Evolutionary conservation across 306 rosid genomes (phyloP).

Genomic region (Hippophae rhamnoides): DNA sequence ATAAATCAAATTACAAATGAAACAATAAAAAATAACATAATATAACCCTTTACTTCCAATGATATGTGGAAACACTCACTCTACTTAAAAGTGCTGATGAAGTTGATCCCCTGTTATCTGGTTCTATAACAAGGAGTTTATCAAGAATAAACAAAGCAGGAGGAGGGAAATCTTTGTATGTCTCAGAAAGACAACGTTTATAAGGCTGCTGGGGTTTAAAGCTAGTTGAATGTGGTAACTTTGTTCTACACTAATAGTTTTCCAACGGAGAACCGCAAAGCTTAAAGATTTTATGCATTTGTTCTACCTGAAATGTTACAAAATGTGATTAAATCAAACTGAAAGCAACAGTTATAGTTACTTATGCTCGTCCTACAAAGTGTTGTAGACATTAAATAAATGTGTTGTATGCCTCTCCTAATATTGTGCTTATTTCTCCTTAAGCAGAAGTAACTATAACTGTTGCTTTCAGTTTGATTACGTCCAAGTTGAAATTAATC

Average conservation of each 20-base stretch:
- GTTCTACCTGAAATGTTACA: constrained; percentile 27
- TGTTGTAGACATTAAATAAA: too few relatives aligned
- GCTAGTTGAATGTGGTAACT: constrained; percentile 76
- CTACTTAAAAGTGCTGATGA: constrained; percentile 53
- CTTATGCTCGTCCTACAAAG: too few relatives aligned
- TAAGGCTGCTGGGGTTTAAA: constrained; percentile 76
- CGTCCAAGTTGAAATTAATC: too few relatives aligned
- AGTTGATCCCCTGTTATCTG: constrained; percentile 65
- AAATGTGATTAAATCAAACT: too few relatives aligned
- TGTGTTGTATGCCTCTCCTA: too few relatives aligned
- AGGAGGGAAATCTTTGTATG: constrained; percentile 48
- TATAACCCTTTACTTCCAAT: too few relatives aligned
- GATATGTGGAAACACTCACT: constrained; percentile 23
- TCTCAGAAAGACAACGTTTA: constrained; percentile 44
- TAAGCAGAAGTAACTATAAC: too few relatives aligned
- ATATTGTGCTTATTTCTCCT: too few relatives aligned
- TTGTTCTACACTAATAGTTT: constrained; percentile 72
- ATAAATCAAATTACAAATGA: too few relatives aligned
- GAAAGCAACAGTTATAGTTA: too few relatives aligned
- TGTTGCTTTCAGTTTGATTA: too few relatives aligned
- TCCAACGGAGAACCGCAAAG: constrained; percentile 91
- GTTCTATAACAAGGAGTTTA: constrained; percentile 62
- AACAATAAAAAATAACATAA: background rate
- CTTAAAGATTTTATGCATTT: constrained; percentile 90
- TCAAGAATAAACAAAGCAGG: constrained; percentile 63